phyloP scores from a whole-genome alignment of 495 filamentous ascomycete genomes.

The Xylaria acuta region DNA sequence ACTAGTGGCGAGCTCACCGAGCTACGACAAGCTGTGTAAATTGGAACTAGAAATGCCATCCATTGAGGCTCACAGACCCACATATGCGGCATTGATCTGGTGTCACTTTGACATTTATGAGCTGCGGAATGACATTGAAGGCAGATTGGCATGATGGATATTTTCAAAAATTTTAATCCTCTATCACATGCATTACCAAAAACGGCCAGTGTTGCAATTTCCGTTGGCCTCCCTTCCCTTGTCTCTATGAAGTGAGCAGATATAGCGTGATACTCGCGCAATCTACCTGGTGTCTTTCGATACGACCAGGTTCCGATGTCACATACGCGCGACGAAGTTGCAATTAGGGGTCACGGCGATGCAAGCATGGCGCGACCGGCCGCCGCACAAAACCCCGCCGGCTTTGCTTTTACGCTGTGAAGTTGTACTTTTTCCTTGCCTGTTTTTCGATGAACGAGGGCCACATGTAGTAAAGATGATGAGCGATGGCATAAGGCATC shows the following conservation, averaged over 20 bases:
- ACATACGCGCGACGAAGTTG: neutral
- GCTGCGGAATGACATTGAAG: neutral
- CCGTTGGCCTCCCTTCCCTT: neutral
- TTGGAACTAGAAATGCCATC: neutral
- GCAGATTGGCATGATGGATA: neutral
- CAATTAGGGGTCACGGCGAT: conserved; percentile 12
- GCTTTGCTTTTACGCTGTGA: neutral
- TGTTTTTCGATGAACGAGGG: conserved; percentile 37
- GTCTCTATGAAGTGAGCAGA: neutral
- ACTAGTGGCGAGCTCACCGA: neutral
- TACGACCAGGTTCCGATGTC: neutral
- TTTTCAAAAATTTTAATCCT: neutral
- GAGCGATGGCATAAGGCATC: conserved; percentile 40
- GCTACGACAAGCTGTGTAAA: neutral
- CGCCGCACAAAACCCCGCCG: neutral
- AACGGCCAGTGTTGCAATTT: neutral
- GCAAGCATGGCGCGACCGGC: neutral
- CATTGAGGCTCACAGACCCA: conserved; percentile 14
- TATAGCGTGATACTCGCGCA: neutral
- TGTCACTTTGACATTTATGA: neutral
- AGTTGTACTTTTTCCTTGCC: conserved; percentile 43
- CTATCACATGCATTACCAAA: conserved; percentile 12
- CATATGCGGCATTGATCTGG: neutral
- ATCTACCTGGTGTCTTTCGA: neutral
- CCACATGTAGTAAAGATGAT: conserved; percentile 40